phyloP scores from a whole-genome alignment of 1,284 basidiomycete species.

The Rhodofomes roseus region DNA sequence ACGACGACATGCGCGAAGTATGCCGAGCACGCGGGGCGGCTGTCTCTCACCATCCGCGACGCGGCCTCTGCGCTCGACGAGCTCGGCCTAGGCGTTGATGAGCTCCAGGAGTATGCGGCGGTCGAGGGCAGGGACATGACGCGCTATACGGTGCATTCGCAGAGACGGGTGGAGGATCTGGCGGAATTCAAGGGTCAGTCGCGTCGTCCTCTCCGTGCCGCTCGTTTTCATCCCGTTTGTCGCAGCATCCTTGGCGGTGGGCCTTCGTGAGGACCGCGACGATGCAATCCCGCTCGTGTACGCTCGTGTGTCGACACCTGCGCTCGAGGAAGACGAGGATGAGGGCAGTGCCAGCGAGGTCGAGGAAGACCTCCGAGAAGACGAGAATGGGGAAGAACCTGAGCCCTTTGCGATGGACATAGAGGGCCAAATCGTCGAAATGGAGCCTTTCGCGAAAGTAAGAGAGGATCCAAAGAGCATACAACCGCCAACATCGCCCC shows the following conservation, averaged over 20 bases:
- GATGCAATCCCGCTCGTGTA: slow-evolving; percentile 56
- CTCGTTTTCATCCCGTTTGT: slow-evolving; percentile 21
- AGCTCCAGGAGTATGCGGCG: slow-evolving; percentile 58
- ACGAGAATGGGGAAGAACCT: slow-evolving; percentile 9
- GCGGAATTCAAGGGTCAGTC: slow-evolving; percentile 66
- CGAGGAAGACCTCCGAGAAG: slow-evolving; percentile 16
- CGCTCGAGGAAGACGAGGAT: slow-evolving; percentile 28
- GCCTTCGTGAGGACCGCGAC: slow-evolving; percentile 48
- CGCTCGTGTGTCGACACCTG: slow-evolving; percentile 34
- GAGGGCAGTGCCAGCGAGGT: slow-evolving; percentile 27
- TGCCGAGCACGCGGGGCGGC: slow-evolving; percentile 66
- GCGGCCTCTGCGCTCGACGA: slow-evolving; percentile 66
- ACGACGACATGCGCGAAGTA: slow-evolving; percentile 63
- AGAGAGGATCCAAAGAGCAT: slow-evolving; percentile 17
- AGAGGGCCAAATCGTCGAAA: slow-evolving; percentile 11
- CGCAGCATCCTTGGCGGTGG: slow-evolving; percentile 58
- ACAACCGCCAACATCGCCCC: slow-evolving; percentile 36
- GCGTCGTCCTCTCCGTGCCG: slow-evolving; percentile 8
- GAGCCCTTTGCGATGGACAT: slow-evolving; percentile 11
- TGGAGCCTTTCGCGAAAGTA: slow-evolving; percentile 6
- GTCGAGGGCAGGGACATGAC: slow-evolving; percentile 64
- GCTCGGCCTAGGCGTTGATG: slow-evolving; percentile 64
- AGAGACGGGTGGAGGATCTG: slow-evolving; percentile 63
- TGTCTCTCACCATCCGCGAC: slow-evolving; percentile 50
- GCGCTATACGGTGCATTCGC: slow-evolving; percentile 58